Base-by-base conservation (phyloP, 169 alveolate species). In the Plasmodium ovale region DNA sequence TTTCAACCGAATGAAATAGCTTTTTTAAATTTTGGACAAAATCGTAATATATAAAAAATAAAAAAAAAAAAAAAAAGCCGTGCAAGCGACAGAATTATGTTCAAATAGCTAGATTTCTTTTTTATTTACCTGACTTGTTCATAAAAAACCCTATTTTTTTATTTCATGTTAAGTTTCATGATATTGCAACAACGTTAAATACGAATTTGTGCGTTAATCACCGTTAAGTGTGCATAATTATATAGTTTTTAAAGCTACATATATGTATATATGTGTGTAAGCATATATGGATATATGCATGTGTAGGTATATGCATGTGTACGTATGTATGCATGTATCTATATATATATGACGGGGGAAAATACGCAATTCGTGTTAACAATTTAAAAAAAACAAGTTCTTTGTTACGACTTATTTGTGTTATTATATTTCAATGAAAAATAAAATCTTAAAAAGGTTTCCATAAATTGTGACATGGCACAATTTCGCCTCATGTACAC, bases 371-470 rank as follows among this genome's bases (percentile, higher is more conserved):
- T 31, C 44, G 54, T 14, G 47, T 72, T 82, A 16, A 31, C 33
- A 82, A 65, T 82, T 82, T 69, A 19, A 51, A 51, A 82, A 58
- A 82, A 59, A 65, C 72, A 65, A 42, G 62, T 82, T 51, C 16
- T 53, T 39, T 51, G 31, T 49, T 65, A 7, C 37, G 12, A 51
- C 21, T 37, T 27, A 51, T 65, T 29, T 44, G 44, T 51, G 65
- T 49, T 49, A 23, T 65, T 44, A 33, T n/a, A 64, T 65, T 65
- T 64, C 82, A 54, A 58, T 58, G 53, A 14, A 59, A 44, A 82
- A 77, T 77, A 72, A 72, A 16, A 56, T 72, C 25, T 47, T 77
- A 47, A 44, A 77, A 35, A 37, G 51, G 53, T 64, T 51, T 62
- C 68, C 62, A 35, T 33, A 56, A 72, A 56, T 72, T 54, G 54